These are phyloP conservation scores for Juncus inflexus DNA, from an alignment of 176 grass and related monocot species.

Conservation along the genomic window DNA sequence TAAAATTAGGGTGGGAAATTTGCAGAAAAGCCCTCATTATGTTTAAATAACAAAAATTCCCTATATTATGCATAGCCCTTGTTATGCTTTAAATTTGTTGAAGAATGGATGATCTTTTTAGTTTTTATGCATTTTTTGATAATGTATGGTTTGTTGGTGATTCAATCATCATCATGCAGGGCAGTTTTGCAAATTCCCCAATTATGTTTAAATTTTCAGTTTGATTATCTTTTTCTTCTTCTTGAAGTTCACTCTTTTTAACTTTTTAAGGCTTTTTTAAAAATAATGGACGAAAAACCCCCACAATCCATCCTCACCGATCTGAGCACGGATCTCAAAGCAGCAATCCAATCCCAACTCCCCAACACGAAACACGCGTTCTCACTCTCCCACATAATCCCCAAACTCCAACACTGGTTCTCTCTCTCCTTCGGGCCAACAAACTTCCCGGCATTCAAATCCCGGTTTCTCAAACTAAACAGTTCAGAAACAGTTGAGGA, in stretches of 20 bases:
- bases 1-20: neutral
- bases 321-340: constrained; percentile 30
- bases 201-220: constrained; percentile 10
- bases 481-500: constrained; percentile 30
- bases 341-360: constrained; percentile 24
- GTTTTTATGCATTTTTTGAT: neutral
- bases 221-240: too few species aligned
- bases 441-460: constrained; percentile 35
- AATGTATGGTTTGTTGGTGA: too few species aligned
- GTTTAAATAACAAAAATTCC: neutral
- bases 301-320: constrained; percentile 50
- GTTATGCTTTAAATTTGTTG: too few species aligned
- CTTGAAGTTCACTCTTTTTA: neutral
- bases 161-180: too few species aligned
- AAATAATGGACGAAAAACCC: constrained; percentile 38
- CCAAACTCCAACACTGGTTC: constrained; percentile 40
- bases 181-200: neutral
- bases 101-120: too few species aligned
- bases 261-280: constrained; percentile 39
- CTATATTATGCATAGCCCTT: too few species aligned
- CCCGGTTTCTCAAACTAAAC: constrained; percentile 37
- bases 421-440: constrained; percentile 28
- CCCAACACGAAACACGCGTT: constrained; percentile 42
- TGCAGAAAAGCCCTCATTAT: neutral
- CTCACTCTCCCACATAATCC: constrained; percentile 34